Percentiles rank a stretch among this genome's conserved stretches.
Evolutionary conservation across 2,329 filamentous ascomycete species (phyloP).

Genomic region (Fusarium graminum): DNA sequence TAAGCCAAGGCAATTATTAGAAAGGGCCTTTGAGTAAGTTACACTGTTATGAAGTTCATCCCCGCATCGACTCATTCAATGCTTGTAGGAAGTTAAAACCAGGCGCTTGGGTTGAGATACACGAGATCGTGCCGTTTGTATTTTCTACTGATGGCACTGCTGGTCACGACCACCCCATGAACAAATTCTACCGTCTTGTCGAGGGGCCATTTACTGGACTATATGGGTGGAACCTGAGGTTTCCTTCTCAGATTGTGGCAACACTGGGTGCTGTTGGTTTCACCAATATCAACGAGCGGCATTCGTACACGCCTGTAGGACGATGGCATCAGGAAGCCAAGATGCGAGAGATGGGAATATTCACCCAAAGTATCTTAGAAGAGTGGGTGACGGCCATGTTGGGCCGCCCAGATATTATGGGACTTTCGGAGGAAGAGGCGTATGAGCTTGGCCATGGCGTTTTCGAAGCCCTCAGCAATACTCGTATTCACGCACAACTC

Average conservation of each 20-base stretch:
- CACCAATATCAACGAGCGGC: slow-evolving; percentile 49
- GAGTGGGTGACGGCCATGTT: slow-evolving; percentile 55
- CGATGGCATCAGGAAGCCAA: slow-evolving; percentile 55
- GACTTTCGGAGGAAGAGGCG: slow-evolving; percentile 53
- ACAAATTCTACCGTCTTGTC: slow-evolving; percentile 52
- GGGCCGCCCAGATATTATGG: slow-evolving; percentile 51
- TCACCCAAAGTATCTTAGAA: slow-evolving; percentile 53
- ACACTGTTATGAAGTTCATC: neutral
- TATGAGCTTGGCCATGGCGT: slow-evolving; percentile 51
- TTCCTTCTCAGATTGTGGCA: slow-evolving; percentile 48
- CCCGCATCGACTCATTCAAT: slow-evolving; percentile 23
- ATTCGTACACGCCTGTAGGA: slow-evolving; percentile 53
- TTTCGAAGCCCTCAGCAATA: slow-evolving; percentile 52
- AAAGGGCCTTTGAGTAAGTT: slow-evolving; percentile 60
- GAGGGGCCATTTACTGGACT: slow-evolving; percentile 50
- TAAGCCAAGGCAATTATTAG: slow-evolving; percentile 63
- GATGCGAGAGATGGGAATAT: slow-evolving; percentile 56
- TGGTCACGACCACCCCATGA: slow-evolving; percentile 51
- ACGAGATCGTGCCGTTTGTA: slow-evolving; percentile 53
- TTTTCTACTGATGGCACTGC: slow-evolving; percentile 52
- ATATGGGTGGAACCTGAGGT: slow-evolving; percentile 55
- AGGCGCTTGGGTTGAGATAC: slow-evolving; percentile 58
- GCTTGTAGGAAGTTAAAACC: slow-evolving; percentile 52
- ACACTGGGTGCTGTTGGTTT: slow-evolving; percentile 54
- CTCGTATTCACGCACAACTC: slow-evolving; percentile 52